Conservation (phyloP, 257 asterid genomes). For the Plantago major region DNA sequence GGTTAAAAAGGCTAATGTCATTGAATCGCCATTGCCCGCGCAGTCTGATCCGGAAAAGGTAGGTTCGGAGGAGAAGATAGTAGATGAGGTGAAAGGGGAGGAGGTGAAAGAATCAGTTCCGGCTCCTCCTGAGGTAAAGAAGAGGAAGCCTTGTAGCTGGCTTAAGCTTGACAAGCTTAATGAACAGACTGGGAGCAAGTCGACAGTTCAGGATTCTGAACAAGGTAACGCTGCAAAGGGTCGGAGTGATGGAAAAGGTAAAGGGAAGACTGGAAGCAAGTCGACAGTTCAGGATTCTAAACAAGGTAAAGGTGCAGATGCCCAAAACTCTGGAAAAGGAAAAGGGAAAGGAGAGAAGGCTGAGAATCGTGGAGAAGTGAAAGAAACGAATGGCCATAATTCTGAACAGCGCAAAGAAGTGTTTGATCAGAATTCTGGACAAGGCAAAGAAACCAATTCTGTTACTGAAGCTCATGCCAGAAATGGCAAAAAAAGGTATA, state of each 20-base stretch:
- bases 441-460: constrained; percentile 30
- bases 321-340: no score
- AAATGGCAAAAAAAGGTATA: constrained; percentile 28
- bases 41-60: constrained; percentile 26
- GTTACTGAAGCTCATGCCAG: constrained; percentile 19
- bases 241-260: no score
- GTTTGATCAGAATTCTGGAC: constrained; percentile 26
- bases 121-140: constrained; percentile 37
- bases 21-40: constrained; percentile 1
- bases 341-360: neutral
- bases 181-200: constrained; percentile 31
- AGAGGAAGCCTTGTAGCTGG: constrained; percentile 49
- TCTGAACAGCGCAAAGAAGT: neutral
- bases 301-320: constrained; percentile 30
- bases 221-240: constrained; percentile 33
- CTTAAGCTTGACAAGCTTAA: constrained; percentile 39
- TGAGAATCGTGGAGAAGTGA: constrained; percentile 25
- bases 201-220: constrained; percentile 28
- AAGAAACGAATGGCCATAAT: neutral
- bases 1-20: constrained; percentile 15
- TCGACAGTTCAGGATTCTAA: constrained; percentile 25
- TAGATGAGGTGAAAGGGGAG: constrained; percentile 18
- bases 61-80: constrained; percentile 20
- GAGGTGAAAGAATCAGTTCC: constrained; percentile 30
- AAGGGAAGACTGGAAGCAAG: constrained; percentile 22